phyloP scores from a whole-genome alignment of 2,329 filamentous ascomycete species.

The Parastagonospora avenae region DNA sequence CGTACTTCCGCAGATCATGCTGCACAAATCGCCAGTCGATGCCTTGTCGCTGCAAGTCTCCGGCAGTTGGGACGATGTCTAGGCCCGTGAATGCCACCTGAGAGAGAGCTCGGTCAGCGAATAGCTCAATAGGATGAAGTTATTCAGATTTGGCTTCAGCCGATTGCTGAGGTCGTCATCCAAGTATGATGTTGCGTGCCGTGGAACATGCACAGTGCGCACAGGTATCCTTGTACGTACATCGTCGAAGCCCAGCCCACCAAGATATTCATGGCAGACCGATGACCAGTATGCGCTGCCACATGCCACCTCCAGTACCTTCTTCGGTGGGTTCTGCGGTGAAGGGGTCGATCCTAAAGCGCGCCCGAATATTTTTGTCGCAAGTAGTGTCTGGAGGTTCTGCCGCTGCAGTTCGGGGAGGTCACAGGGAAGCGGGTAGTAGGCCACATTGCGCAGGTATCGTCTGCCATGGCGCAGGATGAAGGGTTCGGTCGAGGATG shows the following conservation, averaged over 20 bases:
- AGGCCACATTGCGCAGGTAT: slow-evolving; percentile 75
- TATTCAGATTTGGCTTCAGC: too few species aligned
- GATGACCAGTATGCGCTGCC: slow-evolving; percentile 89
- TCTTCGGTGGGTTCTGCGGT: slow-evolving; percentile 68
- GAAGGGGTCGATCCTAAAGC: slow-evolving; percentile 76
- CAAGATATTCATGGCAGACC: slow-evolving; percentile 81
- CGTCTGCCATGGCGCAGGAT: slow-evolving; percentile 77
- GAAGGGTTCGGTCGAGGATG: slow-evolving; percentile 56
- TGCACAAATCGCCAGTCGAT: slow-evolving; percentile 90
- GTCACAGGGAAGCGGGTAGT: slow-evolving; percentile 87
- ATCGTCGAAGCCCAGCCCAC: slow-evolving; percentile 67
- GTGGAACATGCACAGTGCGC: too few species aligned
- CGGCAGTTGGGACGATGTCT: slow-evolving; percentile 76
- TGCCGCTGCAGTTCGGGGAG: slow-evolving; percentile 86
- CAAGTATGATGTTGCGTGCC: too few species aligned
- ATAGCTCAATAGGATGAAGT: neutral
- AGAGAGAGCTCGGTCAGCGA: neutral
- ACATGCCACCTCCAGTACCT: slow-evolving; percentile 83
- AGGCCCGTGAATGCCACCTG: slow-evolving; percentile 76
- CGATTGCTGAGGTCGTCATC: too few species aligned
- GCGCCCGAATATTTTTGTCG: slow-evolving; percentile 79
- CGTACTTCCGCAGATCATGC: slow-evolving; percentile 74
- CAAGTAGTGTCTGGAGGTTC: slow-evolving; percentile 78
- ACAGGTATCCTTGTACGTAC: too few species aligned
- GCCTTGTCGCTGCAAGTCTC: slow-evolving; percentile 68